phyloP scores from a whole-genome alignment of 1,139 yeast genomes.

The Protomyces inouyei region DNA sequence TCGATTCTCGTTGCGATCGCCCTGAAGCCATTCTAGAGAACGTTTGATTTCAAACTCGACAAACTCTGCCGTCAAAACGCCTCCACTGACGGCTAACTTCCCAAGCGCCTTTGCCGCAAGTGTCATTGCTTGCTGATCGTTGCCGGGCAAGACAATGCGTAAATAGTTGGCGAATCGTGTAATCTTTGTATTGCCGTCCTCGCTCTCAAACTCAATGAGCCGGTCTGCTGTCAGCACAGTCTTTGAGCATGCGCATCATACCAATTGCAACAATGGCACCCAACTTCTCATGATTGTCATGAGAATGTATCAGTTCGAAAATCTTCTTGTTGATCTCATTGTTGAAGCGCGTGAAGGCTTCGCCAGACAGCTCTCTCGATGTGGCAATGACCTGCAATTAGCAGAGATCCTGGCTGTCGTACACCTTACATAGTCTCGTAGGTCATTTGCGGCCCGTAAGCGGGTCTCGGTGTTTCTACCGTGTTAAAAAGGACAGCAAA shows the following conservation, averaged over 20 bases:
- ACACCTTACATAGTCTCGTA: constrained; percentile 52
- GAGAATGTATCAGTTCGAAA: constrained; percentile 75
- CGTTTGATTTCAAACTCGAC: constrained; percentile 88
- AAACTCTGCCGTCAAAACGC: constrained; percentile 81
- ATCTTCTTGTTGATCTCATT: constrained; percentile 83
- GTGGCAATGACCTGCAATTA: constrained; percentile 47
- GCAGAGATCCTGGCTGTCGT: neutral
- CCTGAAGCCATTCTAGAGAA: constrained; percentile 84
- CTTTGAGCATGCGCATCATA: neutral
- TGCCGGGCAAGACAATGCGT: constrained; percentile 72
- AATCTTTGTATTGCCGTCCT: constrained; percentile 80
- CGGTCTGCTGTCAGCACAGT: constrained; percentile 46
- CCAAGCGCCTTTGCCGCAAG: constrained; percentile 85
- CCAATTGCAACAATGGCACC: constrained; percentile 85
- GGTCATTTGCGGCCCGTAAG: constrained; percentile 52
- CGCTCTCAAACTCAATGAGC: constrained; percentile 71
- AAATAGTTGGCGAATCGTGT: constrained; percentile 86
- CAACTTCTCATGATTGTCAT: constrained; percentile 64
- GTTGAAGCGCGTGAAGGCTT: constrained; percentile 72
- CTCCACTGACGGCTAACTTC: constrained; percentile 81
- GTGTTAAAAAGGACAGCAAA: constrained; percentile 29
- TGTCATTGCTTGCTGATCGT: constrained; percentile 76
- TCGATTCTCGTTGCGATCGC: constrained; percentile 64
- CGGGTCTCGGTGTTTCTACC: constrained; percentile 27
- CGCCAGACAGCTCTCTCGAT: constrained; percentile 70